Evolutionary conservation across 192 early-diverging fungal genomes (phyloP).

Genomic region (Chytriomyces sp.): DNA sequence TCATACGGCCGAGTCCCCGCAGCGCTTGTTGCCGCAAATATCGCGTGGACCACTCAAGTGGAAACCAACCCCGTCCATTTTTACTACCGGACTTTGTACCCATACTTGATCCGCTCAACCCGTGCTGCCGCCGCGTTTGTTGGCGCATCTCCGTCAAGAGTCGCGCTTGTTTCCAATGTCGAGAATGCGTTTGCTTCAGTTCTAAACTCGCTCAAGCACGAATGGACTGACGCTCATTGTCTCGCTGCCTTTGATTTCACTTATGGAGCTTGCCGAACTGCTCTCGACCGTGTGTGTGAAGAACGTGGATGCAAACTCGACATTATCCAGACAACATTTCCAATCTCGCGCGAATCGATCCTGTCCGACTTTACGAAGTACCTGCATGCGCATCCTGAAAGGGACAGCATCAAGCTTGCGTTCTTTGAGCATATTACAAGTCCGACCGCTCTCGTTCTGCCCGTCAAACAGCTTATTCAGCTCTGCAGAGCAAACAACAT

Average conservation of each 20-base stretch:
- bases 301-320: constrained; percentile 15
- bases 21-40: constrained; percentile 8
- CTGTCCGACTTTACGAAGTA: constrained; percentile 3
- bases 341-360: constrained; percentile 28
- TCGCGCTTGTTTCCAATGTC: constrained; percentile 47
- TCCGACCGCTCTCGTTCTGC: constrained; percentile 42
- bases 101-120: constrained; percentile 36
- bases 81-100: constrained; percentile 46
- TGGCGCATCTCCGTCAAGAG: constrained; percentile 30
- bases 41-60: constrained; percentile 36
- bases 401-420: constrained; percentile 25
- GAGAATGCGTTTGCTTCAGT: constrained; percentile 47
- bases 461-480: constrained; percentile 39
- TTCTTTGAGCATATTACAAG: constrained; percentile 51
- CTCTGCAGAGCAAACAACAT: constrained; percentile 34
- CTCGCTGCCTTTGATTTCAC: constrained; percentile 44
- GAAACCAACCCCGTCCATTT: constrained; percentile 43
- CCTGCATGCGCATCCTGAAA: constrained; percentile 1
- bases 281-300: constrained; percentile 13
- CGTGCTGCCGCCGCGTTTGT: constrained; percentile 28
- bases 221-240: neutral
- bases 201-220: constrained; percentile 14
- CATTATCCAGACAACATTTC: constrained; percentile 25
- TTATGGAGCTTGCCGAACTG: constrained; percentile 32
- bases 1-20: constrained; percentile 37